Percentiles rank a stretch among this genome's conserved stretches.
Conservation (phyloP, 768 basidiomycete species). For the Russula virescens region DNA sequence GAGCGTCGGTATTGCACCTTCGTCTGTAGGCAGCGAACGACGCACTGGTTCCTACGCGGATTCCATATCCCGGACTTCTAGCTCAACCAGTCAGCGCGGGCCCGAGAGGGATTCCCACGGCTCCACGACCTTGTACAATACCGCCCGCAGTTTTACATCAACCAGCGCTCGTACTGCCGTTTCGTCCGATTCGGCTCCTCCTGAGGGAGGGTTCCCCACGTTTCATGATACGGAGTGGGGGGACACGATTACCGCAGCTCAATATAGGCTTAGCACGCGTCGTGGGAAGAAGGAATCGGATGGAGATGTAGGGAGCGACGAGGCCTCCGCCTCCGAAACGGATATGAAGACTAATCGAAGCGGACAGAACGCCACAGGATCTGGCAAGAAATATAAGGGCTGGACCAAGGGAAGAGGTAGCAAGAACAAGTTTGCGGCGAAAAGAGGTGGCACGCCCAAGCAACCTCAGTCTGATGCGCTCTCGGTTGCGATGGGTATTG, state of each 20-base stretch:
- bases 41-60: too few relatives aligned
- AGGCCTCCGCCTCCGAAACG: neutral
- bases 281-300: too few relatives aligned
- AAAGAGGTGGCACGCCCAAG: too few relatives aligned
- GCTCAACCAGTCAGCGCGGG: too few relatives aligned
- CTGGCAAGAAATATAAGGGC: neutral
- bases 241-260: neutral
- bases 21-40: too few relatives aligned
- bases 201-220: neutral
- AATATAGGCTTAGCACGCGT: neutral
- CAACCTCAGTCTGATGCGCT: too few relatives aligned
- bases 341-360: neutral
- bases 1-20: too few relatives aligned
- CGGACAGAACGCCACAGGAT: too few relatives aligned
- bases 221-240: neutral
- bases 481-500: neutral
- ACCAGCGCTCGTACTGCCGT: neutral
- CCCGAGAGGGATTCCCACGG: too few relatives aligned
- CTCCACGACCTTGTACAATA: too few relatives aligned
- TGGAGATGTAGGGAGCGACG: neutral
- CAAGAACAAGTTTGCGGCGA: neutral
- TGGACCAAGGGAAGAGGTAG: neutral
- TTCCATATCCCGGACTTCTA: too few relatives aligned
- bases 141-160: too few relatives aligned
- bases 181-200: neutral